Evolutionary conservation across 2,329 filamentous ascomycete genomes (phyloP).

Genomic region (Colletotrichum sp.): DNA sequence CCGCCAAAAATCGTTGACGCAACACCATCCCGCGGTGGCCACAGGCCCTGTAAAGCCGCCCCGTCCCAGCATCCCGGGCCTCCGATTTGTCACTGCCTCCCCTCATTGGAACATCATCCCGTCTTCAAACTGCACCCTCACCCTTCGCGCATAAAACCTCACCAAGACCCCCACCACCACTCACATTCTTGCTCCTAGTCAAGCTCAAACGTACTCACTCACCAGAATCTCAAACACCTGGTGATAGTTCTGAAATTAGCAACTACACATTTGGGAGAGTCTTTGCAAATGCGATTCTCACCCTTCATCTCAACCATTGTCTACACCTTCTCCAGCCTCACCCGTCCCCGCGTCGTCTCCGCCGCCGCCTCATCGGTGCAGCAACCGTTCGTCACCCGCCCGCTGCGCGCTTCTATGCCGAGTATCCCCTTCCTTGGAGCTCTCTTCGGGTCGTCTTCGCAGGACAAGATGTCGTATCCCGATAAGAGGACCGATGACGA

Average conservation of each 20-base stretch:
- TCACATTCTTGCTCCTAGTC: neutral
- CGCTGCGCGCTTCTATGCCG: conserved; percentile 67
- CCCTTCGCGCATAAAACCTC: neutral
- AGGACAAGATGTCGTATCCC: conserved; percentile 74
- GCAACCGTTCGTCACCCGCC: conserved; percentile 26
- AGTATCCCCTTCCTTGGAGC: conserved; percentile 79
- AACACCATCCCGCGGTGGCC: conserved; percentile 1
- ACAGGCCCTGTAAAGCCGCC: neutral
- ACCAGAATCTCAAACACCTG: neutral
- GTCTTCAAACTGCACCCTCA: neutral
- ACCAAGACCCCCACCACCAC: neutral
- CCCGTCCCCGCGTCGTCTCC: conserved; percentile 37
- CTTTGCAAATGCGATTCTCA: conserved; percentile 52
- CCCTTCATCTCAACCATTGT: conserved; percentile 52
- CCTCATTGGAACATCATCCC: neutral
- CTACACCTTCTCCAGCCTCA: conserved; percentile 52
- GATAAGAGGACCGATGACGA: conserved; percentile 81
- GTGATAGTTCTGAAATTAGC: neutral
- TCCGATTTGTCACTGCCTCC: conserved; percentile 17
- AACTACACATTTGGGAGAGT: neutral
- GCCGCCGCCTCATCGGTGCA: conserved; percentile 23
- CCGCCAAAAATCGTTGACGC: conserved; percentile 20
- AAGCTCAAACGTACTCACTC: neutral
- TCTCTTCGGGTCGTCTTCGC: conserved; percentile 71
- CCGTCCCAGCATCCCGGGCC: neutral